These are phyloP conservation scores for Closterium sp. DNA, from an alignment of 139 green algal genomes.

Conservation along the genomic window DNA sequence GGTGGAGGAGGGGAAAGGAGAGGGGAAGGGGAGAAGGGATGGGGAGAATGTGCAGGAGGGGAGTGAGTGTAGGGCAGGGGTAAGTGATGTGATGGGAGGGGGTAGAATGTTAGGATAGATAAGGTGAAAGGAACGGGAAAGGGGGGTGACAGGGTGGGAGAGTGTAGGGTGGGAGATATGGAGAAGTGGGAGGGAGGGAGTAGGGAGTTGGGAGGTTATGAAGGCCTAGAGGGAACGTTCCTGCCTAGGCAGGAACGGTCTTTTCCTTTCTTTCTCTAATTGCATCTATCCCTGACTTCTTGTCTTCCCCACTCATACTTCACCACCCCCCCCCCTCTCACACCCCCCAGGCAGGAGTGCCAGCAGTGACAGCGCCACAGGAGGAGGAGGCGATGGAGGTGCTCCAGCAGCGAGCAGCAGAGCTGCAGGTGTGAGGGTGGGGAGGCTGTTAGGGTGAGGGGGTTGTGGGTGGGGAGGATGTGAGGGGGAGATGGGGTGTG, in stretches of 20 bases:
- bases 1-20: not conserved
- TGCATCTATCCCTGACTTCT: no score
- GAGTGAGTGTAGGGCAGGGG: no score
- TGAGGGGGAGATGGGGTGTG: constrained; percentile 49
- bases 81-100: no score
- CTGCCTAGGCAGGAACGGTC: not conserved
- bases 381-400: constrained; percentile 71
- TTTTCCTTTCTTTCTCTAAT: not conserved
- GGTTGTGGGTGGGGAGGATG: no score
- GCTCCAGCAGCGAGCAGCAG: constrained; percentile 58
- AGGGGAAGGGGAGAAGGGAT: not conserved
- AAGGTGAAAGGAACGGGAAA: no score
- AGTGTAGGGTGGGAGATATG: not conserved
- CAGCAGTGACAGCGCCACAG: constrained; percentile 78
- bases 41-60: no score
- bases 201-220: not conserved
- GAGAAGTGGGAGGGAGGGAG: not conserved
- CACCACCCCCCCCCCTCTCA: no score
- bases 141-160: no score
- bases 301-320: not conserved
- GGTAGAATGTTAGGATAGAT: no score
- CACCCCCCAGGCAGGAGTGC: not conserved
- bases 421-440: not conserved
- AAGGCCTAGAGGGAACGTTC: not conserved
- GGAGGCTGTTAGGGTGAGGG: no score